phyloP scores from a whole-genome alignment of 139 green algal genomes.

The Tetraselmis chui region DNA sequence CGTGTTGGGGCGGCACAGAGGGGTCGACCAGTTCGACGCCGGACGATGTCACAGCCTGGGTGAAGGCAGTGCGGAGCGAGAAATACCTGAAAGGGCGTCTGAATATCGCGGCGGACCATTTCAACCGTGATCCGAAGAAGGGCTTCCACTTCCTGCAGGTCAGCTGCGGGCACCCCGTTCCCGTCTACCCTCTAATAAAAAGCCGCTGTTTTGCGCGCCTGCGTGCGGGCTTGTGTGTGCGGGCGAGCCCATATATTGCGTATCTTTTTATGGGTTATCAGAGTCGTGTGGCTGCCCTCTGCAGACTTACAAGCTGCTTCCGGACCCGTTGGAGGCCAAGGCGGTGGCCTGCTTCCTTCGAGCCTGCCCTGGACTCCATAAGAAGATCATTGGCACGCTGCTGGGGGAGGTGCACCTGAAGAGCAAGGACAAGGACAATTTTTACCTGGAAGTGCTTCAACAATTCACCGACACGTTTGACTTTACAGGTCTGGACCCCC shows the following conservation, averaged over 20 bases:
- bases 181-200: too few relatives aligned
- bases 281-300: too few relatives aligned
- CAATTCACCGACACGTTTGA: constrained; percentile 40
- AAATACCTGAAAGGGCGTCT: constrained; percentile 71
- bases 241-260: too few relatives aligned
- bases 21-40: too few relatives aligned
- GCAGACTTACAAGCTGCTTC: constrained; percentile 73
- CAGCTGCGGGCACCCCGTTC: background rate
- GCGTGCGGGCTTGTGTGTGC: too few relatives aligned
- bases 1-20: too few relatives aligned
- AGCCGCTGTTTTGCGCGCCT: too few relatives aligned
- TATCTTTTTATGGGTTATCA: too few relatives aligned
- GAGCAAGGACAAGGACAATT: constrained; percentile 29
- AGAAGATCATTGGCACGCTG: constrained; percentile 35
- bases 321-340: constrained; percentile 28
- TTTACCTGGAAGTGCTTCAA: constrained; percentile 38
- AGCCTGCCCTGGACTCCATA: constrained; percentile 5
- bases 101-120: constrained; percentile 83
- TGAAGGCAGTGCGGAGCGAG: too few relatives aligned
- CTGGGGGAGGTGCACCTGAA: too few relatives aligned
- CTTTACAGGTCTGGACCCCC: constrained; percentile 25
- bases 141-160: constrained; percentile 82
- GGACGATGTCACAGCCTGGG: too few relatives aligned
- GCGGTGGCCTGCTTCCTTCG: constrained; percentile 45
- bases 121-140: constrained; percentile 94